These are phyloP conservation scores for Aureobasidium sp. DNA, from an alignment of 2,329 filamentous ascomycete species.

Conservation along the genomic window DNA sequence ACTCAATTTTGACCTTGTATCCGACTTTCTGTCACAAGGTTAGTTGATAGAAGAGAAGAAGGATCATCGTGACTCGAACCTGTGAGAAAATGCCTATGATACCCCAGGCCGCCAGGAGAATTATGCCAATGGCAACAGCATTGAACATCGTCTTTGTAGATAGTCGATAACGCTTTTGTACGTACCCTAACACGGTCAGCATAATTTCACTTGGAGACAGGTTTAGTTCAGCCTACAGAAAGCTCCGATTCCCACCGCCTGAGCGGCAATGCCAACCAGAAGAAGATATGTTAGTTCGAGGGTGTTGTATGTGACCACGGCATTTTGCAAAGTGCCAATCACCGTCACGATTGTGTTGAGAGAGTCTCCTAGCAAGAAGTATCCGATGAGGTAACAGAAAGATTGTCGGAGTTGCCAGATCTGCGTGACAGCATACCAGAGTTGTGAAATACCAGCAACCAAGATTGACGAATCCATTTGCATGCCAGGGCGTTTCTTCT, in stretches of 20 bases:
- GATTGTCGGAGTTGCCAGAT: slow-evolving; percentile 59
- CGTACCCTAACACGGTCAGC: slow-evolving; percentile 17
- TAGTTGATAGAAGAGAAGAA: neutral
- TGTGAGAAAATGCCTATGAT: slow-evolving; percentile 52
- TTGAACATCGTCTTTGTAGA: slow-evolving; percentile 63
- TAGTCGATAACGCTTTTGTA: slow-evolving; percentile 52
- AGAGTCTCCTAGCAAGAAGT: slow-evolving; percentile 62
- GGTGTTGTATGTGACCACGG: slow-evolving; percentile 56
- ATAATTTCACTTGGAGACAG: neutral
- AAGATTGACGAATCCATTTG: slow-evolving; percentile 44
- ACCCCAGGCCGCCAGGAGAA: slow-evolving; percentile 52
- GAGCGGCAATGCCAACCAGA: slow-evolving; percentile 56
- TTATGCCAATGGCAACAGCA: slow-evolving; percentile 51
- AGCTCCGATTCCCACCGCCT: slow-evolving; percentile 52
- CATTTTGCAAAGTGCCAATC: slow-evolving; percentile 57
- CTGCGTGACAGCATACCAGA: slow-evolving; percentile 48
- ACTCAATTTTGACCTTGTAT: neutral
- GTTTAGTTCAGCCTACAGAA: slow-evolving; percentile 43
- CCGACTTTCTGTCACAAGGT: neutral
- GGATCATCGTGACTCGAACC: neutral
- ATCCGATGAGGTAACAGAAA: slow-evolving; percentile 56
- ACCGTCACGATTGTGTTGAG: slow-evolving; percentile 64
- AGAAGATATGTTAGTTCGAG: slow-evolving; percentile 57
- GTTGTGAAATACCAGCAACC: slow-evolving; percentile 53
- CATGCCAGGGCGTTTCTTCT: slow-evolving; percentile 56